phyloP scores from a whole-genome alignment of 2,329 filamentous ascomycete genomes.

The Teratosphaeria epicoccoides region DNA sequence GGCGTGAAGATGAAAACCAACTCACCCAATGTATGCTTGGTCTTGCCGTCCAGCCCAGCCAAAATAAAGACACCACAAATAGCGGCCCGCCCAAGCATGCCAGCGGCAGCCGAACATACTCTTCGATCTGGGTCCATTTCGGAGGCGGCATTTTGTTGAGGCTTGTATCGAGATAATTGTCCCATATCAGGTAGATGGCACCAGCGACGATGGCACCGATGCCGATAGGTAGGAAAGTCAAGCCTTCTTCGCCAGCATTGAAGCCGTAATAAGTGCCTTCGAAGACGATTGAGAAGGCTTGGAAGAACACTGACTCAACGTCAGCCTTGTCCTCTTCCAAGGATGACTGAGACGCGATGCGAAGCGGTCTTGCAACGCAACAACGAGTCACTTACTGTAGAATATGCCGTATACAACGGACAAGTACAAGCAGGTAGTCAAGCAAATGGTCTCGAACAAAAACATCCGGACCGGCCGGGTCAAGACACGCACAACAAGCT shows the following conservation, averaged over 20 bases:
- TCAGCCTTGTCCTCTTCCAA: neutral
- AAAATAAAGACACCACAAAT: constrained; percentile 32
- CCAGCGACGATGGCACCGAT: constrained; percentile 51
- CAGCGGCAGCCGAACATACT: constrained; percentile 60
- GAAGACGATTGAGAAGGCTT: constrained; percentile 62
- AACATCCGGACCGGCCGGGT: constrained; percentile 65
- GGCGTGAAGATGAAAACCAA: neutral
- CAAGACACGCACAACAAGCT: constrained; percentile 58
- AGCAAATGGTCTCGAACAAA: constrained; percentile 59
- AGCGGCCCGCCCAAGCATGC: constrained; percentile 60
- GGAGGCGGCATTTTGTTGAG: constrained; percentile 31
- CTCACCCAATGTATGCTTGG: constrained; percentile 28
- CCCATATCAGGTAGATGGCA: constrained; percentile 55
- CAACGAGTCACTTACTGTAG: constrained; percentile 47
- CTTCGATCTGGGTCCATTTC: constrained; percentile 51
- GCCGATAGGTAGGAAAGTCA: constrained; percentile 60
- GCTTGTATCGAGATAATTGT: constrained; percentile 46
- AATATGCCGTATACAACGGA: constrained; percentile 53
- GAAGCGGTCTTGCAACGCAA: too few relatives aligned
- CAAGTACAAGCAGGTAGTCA: constrained; percentile 60
- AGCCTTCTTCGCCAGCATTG: constrained; percentile 52
- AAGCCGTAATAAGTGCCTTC: constrained; percentile 55
- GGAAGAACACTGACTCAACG: constrained; percentile 49
- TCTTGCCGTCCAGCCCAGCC: constrained; percentile 33
- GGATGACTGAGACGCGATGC: neutral